Evolutionary conservation across 1,139 yeast genomes (phyloP), one percentile per base, ranked within the genome.

Genomic region (Debaryomyces nepalensis): DNA sequence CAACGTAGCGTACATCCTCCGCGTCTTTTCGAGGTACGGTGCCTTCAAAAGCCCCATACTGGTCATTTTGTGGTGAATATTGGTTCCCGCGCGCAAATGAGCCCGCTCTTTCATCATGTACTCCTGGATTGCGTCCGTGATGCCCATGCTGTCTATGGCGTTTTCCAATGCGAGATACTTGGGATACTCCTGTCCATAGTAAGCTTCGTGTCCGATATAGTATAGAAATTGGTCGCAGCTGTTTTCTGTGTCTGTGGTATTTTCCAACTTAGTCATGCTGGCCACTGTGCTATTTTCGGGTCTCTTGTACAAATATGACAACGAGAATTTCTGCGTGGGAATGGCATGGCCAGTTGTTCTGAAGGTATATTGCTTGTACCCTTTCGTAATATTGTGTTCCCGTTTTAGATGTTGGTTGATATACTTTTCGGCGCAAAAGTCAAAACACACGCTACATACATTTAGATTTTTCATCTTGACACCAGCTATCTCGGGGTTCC

Each of bases 171-270:
- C 29, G 11, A 26, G 29, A 12, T 26, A 26, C 4, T 9, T n/a
- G 4, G 29, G 29, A 26, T 26, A 26, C 9, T 9, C 29, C 29
- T 6, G 3, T n/a, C 29, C 29, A 12, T 26, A 26, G 9, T 26
- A 26, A 9, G 15, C 29, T 5, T 9, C 14, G 16, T 26, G 29
- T 2, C 16, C 29, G 12, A 26, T 26, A 16, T 26, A 26, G 14
- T 26, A 26, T 3, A 26, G 29, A 26, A 26, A 26, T 8, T 26
- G 26, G 29, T 26, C 29, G 29, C 29, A 26, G 29, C 29, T 26
- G 29, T 26, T 26, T 9, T 26, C 29, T n/a, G 29, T 26, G 5
- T 12, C 29, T 5, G 29, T 16, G 14, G 29, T 26, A 3, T 26
- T 26, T 4, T 5, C 14, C 29, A 26, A 26, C 5, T 3, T 15